Percentiles rank a stretch among this genome's conserved stretches.
These are phyloP conservation scores for Parathielavia appendiculata DNA, from an alignment of 495 filamentous ascomycete species.

Conservation along the genomic window DNA sequence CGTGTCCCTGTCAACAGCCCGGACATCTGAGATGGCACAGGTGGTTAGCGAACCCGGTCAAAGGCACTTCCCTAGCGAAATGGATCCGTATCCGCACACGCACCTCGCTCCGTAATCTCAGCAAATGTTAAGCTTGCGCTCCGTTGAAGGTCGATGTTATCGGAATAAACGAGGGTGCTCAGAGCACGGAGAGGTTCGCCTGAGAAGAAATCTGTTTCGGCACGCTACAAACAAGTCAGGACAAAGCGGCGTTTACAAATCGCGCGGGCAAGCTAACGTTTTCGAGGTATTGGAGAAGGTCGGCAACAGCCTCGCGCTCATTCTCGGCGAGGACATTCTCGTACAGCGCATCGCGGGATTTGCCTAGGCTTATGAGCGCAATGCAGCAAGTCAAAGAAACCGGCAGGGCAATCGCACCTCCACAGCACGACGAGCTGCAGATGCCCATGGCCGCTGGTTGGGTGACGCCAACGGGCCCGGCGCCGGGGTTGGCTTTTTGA, in stretches of 20 bases:
- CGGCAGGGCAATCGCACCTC: constrained; percentile 26
- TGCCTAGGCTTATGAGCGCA: constrained; percentile 48
- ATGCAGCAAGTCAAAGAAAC: not conserved
- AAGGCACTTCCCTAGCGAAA: not conserved
- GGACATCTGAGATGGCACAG: constrained; percentile 63
- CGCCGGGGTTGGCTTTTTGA: constrained; percentile 11
- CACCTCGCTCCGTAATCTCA: constrained; percentile 97
- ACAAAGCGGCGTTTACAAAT: not conserved
- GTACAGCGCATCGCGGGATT: constrained; percentile 87
- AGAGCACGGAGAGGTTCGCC: constrained; percentile 93
- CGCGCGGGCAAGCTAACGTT: constrained; percentile 57
- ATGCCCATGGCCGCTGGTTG: constrained; percentile 36
- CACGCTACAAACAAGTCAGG: constrained; percentile 54
- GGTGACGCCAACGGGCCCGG: constrained; percentile 14
- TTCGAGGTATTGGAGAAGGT: constrained; percentile 90
- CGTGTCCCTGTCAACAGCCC: constrained; percentile 90
- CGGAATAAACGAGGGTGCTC: constrained; percentile 93
- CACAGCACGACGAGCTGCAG: constrained; percentile 40
- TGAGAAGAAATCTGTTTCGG: constrained; percentile 95
- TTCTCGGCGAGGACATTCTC: constrained; percentile 94
- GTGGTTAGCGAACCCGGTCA: constrained; percentile 19
- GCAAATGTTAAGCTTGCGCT: constrained; percentile 98
- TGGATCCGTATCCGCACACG: constrained; percentile 25
- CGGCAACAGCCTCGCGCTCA: constrained; percentile 94
- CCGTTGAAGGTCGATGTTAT: constrained; percentile 96